Evolutionary conservation across 305 asterid genomes (phyloP), one percentile per base, ranked within the genome.

Genomic region (Fraxinus floribunda): DNA sequence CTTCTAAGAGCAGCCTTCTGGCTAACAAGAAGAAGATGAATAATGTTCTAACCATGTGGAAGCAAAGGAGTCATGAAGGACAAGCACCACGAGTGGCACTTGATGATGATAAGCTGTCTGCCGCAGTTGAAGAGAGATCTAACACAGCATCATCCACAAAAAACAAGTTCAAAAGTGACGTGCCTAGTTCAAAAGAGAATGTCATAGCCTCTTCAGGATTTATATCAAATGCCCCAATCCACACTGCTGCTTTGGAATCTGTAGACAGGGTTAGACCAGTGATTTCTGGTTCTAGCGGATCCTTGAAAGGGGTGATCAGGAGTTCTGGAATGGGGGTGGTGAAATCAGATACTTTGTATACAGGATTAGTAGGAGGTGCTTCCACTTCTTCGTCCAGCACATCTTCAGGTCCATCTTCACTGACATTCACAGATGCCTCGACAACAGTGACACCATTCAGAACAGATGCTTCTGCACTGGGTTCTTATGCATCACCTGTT

Each of bases 1-100:
- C 99, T 71, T 95, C 99, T 39, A 96, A 94, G 85, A 94, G 93
- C 87, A 96, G 98, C 87, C 89, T 96, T 79, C 86, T 96, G 86
- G 99, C 99, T 78, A 96, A 88, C 90, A 96, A 96, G 87, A 96
- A 94, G 91, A 96, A 96, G 91, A 96, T 96, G 99, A 94, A 86
- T 88, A 96, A 96, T 86, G 98, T 96, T 82, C 87, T 96, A 82
- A 88, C 90, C 81, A 92, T 94, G 95, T 96, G 99, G 99, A 96
- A 96, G 87, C 99, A 96, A 89, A 91, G 99, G 84, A 96, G 98
- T 86, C 92, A 57, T 57, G 64, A 96, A 89, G 94, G 97, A 64
- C 98, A 96, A 89, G 93, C 97, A 55, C 98, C 97, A 35, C 98
- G 97, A 46, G 91, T 94, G 77, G 90, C 97, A 80, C 94, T 92